phyloP scores from a whole-genome alignment of 2,329 filamentous ascomycete genomes.

The Grosmannia serpens region DNA sequence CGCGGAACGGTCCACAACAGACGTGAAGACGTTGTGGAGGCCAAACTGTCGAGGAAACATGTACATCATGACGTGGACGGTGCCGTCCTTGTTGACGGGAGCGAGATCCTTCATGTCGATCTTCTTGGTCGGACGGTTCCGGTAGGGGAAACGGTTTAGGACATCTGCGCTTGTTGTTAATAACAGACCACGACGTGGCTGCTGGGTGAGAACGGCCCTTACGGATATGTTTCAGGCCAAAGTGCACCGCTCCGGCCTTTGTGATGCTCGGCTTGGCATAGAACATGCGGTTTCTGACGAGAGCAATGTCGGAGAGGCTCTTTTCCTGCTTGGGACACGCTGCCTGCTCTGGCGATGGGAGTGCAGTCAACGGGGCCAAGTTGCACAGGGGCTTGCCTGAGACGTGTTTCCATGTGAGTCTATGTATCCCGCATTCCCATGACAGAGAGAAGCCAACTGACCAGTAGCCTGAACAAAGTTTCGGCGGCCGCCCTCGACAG shows the following conservation, averaged over 20 bases:
- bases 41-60: slow-evolving; percentile 87
- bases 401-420: slow-evolving; percentile 1
- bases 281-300: slow-evolving; percentile 75
- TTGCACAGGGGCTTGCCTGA: slow-evolving; percentile 8
- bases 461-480: slow-evolving; percentile 76
- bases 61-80: slow-evolving; percentile 72
- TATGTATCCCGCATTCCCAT: neutral
- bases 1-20: slow-evolving; percentile 48
- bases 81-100: slow-evolving; percentile 35
- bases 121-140: slow-evolving; percentile 22
- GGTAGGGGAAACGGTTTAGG: slow-evolving; percentile 55
- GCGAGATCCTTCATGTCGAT: neutral
- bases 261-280: slow-evolving; percentile 69
- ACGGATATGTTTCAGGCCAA: slow-evolving; percentile 76
- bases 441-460: slow-evolving; percentile 20
- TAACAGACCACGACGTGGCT: neutral
- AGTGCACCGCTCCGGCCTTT: slow-evolving; percentile 52
- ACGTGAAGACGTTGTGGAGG: slow-evolving; percentile 86
- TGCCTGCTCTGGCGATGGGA: neutral
- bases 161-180: slow-evolving; percentile 46
- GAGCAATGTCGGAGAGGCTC: slow-evolving; percentile 49
- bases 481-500: slow-evolving; percentile 44
- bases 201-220: slow-evolving; percentile 20
- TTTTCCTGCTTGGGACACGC: slow-evolving; percentile 9
- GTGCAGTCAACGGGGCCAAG: neutral